Base-by-base conservation (phyloP, 208 protist genomes). In the Wallacemonas sp. region DNA sequence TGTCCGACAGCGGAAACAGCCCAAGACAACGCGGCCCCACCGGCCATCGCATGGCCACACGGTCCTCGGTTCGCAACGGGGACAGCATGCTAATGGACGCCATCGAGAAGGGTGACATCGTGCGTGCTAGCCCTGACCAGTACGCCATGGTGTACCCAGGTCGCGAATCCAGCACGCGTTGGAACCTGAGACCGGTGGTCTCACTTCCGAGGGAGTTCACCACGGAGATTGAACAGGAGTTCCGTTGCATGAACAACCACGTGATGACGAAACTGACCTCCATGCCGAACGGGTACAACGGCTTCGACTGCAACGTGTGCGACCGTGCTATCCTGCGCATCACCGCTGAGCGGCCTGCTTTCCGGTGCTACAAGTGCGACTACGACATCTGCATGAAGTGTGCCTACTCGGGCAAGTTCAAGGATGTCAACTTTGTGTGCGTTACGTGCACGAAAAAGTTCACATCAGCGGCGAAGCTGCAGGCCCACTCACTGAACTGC, bases 241-340 rank as follows among this genome's bases (percentile, higher is more conserved):
- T 80, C 62, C 77, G 66, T 19, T 95, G 89, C 71, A 82, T 93
- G 79, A 95, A 95, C 71, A 64, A 73, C 37, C 89, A 95, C 63
- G 64, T 87, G 5, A 93, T 95, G 89, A 92, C 81, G 29, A 91
- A 92, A 67, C 57, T 93, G 17, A 93, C 82, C 2, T 73, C 74
- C 24, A 95, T 95, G 81, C 89, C 89, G 15, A 66, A 84, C 46
- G 75, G 80, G 36, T 95, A 95, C 73, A 83, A 86, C 48, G 89
- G 86, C 33, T 95, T 95, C 68, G 89, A 95, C 66, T 95, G 89
- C 71, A 93, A 95, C 61, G 86, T 95, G 8, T 95, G 89, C 61
- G 86, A 93, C 57, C 61, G 79, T 24, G 86, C 72, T 27, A 91
- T 95, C 61, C 58, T 90, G 26, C 87, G 70, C 13, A 88, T 95